These are phyloP conservation scores for Glycyrrhiza uralensis DNA, from an alignment of 306 rosid genomes.

Conservation along the genomic window DNA sequence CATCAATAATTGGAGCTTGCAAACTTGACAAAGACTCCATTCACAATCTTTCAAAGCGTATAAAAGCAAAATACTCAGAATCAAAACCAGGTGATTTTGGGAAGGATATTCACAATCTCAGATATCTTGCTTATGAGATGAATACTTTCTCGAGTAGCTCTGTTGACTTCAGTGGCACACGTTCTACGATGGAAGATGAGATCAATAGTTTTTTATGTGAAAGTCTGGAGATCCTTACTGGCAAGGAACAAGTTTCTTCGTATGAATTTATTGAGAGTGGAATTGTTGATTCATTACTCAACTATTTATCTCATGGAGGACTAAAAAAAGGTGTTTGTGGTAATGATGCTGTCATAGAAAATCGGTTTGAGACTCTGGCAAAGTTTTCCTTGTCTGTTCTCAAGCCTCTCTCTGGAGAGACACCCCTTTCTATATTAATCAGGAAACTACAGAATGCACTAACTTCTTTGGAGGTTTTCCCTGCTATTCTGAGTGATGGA, in stretches of 20 bases:
- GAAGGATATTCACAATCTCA: slow-evolving; percentile 69
- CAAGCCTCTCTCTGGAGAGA: slow-evolving; percentile 39
- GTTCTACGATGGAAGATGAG: slow-evolving; percentile 48
- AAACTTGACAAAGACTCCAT: slow-evolving; percentile 74
- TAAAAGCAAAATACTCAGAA: slow-evolving; percentile 52
- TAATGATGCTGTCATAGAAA: slow-evolving; percentile 43
- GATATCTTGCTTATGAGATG: no score
- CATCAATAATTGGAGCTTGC: slow-evolving; percentile 52
- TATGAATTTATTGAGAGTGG: slow-evolving; percentile 94
- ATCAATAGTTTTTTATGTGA: slow-evolving; percentile 44
- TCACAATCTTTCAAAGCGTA: slow-evolving; percentile 57
- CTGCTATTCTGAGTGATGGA: slow-evolving; percentile 56
- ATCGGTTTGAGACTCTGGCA: slow-evolving; percentile 70
- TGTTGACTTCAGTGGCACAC: slow-evolving; percentile 19
- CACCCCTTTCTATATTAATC: slow-evolving; percentile 46
- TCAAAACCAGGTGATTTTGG: slow-evolving; percentile 54
- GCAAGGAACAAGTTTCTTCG: slow-evolving; percentile 76
- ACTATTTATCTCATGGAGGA: slow-evolving; percentile 51
- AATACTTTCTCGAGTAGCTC: slow-evolving; percentile 40
- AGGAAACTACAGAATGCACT: slow-evolving; percentile 64
- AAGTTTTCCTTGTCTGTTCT: slow-evolving; percentile 45
- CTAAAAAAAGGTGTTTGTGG: slow-evolving; percentile 16
- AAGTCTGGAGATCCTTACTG: slow-evolving; percentile 58
- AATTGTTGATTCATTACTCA: slow-evolving; percentile 62
- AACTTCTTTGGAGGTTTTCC: slow-evolving; percentile 74